Percentiles rank a stretch among this genome's conserved stretches.
Evolutionary conservation across 1,139 yeast genomes (phyloP).

Genomic region (Blastobotrys serpentis): DNA sequence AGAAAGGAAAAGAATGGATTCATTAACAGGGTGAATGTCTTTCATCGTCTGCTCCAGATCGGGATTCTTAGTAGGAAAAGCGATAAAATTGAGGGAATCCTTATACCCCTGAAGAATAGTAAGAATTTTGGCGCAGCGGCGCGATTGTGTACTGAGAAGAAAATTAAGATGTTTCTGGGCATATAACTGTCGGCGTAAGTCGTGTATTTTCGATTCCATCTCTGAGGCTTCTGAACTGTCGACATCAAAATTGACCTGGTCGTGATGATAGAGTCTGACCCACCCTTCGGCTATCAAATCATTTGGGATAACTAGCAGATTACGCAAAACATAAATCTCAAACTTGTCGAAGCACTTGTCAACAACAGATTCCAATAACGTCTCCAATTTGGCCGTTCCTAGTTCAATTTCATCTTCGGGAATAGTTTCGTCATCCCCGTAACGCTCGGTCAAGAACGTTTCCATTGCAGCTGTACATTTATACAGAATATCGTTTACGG

Average conservation of each 20-base stretch:
- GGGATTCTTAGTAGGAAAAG: slow-evolving; percentile 32
- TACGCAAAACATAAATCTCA: slow-evolving; percentile 77
- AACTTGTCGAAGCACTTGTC: slow-evolving; percentile 84
- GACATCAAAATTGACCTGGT: slow-evolving; percentile 46
- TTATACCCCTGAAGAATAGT: slow-evolving; percentile 41
- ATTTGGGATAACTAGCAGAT: slow-evolving; percentile 68
- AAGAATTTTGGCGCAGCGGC: slow-evolving; percentile 37
- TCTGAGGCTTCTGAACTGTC: slow-evolving; percentile 30
- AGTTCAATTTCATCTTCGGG: slow-evolving; percentile 57
- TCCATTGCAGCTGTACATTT: slow-evolving; percentile 82
- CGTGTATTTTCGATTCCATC: slow-evolving; percentile 43
- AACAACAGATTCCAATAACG: slow-evolving; percentile 71
- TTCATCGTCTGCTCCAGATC: slow-evolving; percentile 37
- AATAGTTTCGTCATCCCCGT: slow-evolving; percentile 21
- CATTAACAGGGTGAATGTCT: slow-evolving; percentile 53
- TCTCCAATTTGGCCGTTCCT: slow-evolving; percentile 81
- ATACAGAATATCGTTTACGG: slow-evolving; percentile 81
- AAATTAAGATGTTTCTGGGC: slow-evolving; percentile 49
- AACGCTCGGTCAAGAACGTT: slow-evolving; percentile 47
- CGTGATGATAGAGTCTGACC: slow-evolving; percentile 68
- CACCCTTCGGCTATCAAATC: slow-evolving; percentile 68
- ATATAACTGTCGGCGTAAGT: slow-evolving; percentile 45
- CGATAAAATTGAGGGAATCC: slow-evolving; percentile 34
- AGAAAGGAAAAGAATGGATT: slow-evolving; percentile 50
- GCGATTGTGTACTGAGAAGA: slow-evolving; percentile 44